A percentile compares a stretch with the other conserved stretches of the same genome.
These are phyloP conservation scores for Amphicarpaea edgeworthii DNA, from an alignment of 306 rosid genomes.

Conservation along the genomic window DNA sequence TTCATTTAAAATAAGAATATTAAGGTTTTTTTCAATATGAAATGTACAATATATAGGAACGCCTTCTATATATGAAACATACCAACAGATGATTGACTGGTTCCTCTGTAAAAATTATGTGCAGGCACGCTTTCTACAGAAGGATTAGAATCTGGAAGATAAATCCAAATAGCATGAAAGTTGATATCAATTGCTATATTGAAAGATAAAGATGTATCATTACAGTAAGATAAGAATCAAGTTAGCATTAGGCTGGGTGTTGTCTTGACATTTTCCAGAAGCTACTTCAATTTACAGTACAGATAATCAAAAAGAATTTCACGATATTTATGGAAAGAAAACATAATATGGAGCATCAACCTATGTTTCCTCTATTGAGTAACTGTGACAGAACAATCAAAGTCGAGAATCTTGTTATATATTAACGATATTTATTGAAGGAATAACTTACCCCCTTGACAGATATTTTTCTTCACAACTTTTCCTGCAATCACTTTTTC, in stretches of 20 bases:
- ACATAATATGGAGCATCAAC: not conserved
- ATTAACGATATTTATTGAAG: not conserved
- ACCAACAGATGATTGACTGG: conserved; percentile 28
- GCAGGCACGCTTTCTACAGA: conserved; percentile 11
- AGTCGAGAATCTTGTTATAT: not conserved
- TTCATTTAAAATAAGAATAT: not conserved
- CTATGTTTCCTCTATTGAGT: not conserved
- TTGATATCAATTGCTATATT: conserved; percentile 15
- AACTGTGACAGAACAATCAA: not conserved
- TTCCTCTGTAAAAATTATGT: conserved; percentile 6
- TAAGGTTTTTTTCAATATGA: not conserved
- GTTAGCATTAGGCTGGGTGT: not conserved
- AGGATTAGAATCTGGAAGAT: conserved; percentile 28
- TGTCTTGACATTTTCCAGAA: conserved; percentile 25
- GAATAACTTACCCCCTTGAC: conserved; percentile 3
- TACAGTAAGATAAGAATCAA: not conserved
- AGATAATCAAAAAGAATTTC: conserved; percentile 1
- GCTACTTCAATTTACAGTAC: conserved; percentile 14
- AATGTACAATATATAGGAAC: not conserved
- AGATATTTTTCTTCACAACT: not conserved
- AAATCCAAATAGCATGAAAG: conserved; percentile 15
- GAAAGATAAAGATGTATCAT: not conserved
- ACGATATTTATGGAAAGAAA: too few relatives aligned
- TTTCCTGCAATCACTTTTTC: not conserved
- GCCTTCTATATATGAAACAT: conserved; percentile 7